Conservation (phyloP, 768 basidiomycete species). For the Pleurotus pulmonarius region DNA sequence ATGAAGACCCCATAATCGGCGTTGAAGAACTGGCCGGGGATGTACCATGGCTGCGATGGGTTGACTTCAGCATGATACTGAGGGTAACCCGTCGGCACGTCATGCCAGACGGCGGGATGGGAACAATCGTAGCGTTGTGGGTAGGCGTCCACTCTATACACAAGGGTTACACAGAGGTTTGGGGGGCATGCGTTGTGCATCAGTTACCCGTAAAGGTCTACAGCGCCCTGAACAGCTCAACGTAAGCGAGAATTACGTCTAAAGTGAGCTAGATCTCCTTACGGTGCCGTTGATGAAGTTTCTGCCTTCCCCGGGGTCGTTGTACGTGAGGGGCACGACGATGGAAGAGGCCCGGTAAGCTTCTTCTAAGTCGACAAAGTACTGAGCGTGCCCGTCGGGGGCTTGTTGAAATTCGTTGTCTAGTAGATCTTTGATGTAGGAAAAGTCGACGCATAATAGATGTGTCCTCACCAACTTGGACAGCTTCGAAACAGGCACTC, state of each 20-base stretch:
- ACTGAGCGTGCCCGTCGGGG: conserved; percentile 39
- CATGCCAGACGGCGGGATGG: conserved; percentile 52
- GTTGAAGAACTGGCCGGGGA: conserved; percentile 46
- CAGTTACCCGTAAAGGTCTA: conserved; percentile 68
- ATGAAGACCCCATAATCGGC: conserved; percentile 3
- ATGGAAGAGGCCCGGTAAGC: conserved; percentile 54
- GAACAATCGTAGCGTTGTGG: conserved; percentile 83
- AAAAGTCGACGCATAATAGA: conserved; percentile 18
- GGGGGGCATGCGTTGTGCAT: background rate
- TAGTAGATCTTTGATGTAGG: background rate
- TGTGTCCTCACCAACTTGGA: conserved; percentile 45
- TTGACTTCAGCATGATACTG: conserved; percentile 52
- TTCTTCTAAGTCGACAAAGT: conserved; percentile 60
- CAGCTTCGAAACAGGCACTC: conserved; percentile 5
- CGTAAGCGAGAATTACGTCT: background rate
- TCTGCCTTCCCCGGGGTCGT: conserved; percentile 53
- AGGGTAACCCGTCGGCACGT: conserved; percentile 61
- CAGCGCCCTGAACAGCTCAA: conserved; percentile 47
- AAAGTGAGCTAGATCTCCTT: conserved; percentile 13
- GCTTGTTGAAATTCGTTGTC: conserved; percentile 76
- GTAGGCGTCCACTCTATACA: conserved; percentile 56
- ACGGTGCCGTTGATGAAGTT: conserved; percentile 75
- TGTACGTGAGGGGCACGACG: conserved; percentile 71
- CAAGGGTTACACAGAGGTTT: background rate
- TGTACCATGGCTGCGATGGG: conserved; percentile 62